Percentiles rank a stretch among this genome's conserved stretches.
phyloP scores from a whole-genome alignment of 2,329 filamentous ascomycete species.

The Alternaria ethzedia region DNA sequence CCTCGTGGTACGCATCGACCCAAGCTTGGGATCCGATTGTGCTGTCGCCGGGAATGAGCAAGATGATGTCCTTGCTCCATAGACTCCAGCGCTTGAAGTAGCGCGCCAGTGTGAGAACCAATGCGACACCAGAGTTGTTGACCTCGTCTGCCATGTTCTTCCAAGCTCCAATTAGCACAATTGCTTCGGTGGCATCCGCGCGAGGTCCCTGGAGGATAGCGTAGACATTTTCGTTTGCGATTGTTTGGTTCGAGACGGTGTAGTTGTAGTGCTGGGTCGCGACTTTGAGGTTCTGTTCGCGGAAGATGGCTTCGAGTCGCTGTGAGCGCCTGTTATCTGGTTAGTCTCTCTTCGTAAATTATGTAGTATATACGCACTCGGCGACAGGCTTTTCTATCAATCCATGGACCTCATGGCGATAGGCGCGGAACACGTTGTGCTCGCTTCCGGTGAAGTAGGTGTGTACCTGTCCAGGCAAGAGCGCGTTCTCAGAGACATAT shows the following conservation, averaged over 20 bases:
- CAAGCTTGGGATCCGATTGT: slow-evolving; percentile 91
- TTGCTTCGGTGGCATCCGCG: slow-evolving; percentile 95
- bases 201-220: slow-evolving; percentile 91
- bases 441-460: slow-evolving; percentile 97
- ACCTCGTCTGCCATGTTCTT: slow-evolving; percentile 77
- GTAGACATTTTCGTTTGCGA: slow-evolving; percentile 88
- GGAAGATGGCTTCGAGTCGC: slow-evolving; percentile 76
- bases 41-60: slow-evolving; percentile 87
- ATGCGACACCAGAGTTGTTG: slow-evolving; percentile 85
- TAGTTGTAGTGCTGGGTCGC: slow-evolving; percentile 90
- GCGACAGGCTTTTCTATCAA: slow-evolving; percentile 55
- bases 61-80: slow-evolving; percentile 98
- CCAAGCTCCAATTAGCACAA: slow-evolving; percentile 91
- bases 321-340: slow-evolving; percentile 63
- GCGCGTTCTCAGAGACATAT: slow-evolving; percentile 97
- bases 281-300: slow-evolving; percentile 81
- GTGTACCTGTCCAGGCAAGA: slow-evolving; percentile 94
- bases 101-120: slow-evolving; percentile 84
- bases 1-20: slow-evolving; percentile 97
- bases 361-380: slow-evolving; percentile 37
- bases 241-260: slow-evolving; percentile 73
- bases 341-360: slow-evolving; percentile 12
- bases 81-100: slow-evolving; percentile 98
- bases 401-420: slow-evolving; percentile 79
- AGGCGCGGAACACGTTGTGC: slow-evolving; percentile 91